phyloP scores from a whole-genome alignment of 2,329 filamentous ascomycete species.

The Fusarium haematococcum region DNA sequence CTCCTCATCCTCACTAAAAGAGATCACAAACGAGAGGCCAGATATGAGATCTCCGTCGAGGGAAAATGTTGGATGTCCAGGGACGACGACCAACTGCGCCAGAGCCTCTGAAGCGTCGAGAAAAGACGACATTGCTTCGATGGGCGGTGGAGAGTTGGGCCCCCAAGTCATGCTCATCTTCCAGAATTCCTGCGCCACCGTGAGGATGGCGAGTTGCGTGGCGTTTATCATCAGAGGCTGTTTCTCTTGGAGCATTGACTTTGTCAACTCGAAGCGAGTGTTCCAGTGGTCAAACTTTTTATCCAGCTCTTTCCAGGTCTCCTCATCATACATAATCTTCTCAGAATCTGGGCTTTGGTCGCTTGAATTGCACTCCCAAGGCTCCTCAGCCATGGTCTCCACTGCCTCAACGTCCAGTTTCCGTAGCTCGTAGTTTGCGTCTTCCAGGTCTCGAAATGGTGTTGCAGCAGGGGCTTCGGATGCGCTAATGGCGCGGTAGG shows the following conservation, averaged over 20 bases:
- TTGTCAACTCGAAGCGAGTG: slow-evolving; percentile 25
- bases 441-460: slow-evolving; percentile 33
- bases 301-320: neutral
- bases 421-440: slow-evolving; percentile 21
- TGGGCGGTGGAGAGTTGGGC: neutral
- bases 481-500: neutral
- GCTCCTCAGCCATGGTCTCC: neutral
- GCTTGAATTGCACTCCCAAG: neutral
- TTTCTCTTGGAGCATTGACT: slow-evolving; percentile 1
- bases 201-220: slow-evolving; percentile 10
- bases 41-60: slow-evolving; percentile 24
- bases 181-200: slow-evolving; percentile 27
- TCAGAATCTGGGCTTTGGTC: neutral
- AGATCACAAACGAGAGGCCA: slow-evolving; percentile 15
- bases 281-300: slow-evolving; percentile 7
- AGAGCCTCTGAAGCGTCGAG: slow-evolving; percentile 16
- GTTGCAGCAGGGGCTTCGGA: neutral
- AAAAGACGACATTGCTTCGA: neutral
- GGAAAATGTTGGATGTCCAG: slow-evolving; percentile 14
- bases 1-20: neutral
- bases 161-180: slow-evolving; percentile 5
- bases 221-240: neutral
- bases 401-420: slow-evolving; percentile 21
- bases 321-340: neutral
- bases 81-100: neutral